Conservation (phyloP, 1,284 basidiomycete species). For the Lignosus rhinocerotis region DNA sequence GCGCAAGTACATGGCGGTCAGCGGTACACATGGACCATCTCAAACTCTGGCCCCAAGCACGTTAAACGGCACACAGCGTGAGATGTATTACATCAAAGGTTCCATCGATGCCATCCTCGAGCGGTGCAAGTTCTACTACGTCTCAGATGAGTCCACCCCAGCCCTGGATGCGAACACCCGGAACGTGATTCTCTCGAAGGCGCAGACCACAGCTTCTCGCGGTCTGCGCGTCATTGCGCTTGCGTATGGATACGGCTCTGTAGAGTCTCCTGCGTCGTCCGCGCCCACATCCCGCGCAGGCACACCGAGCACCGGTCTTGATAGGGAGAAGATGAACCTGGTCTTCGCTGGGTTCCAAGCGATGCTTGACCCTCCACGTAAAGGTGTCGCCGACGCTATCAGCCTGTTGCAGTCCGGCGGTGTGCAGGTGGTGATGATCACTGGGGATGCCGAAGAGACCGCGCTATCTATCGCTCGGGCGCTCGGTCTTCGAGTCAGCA, state of each 20-base stretch:
- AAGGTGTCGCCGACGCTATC: conserved; percentile 91
- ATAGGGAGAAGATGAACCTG: conserved; percentile 57
- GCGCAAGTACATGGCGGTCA: conserved; percentile 89
- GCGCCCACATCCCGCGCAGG: conserved; percentile 31
- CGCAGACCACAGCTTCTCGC: conserved; percentile 68
- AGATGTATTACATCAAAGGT: conserved; percentile 91
- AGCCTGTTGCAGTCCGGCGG: conserved; percentile 79
- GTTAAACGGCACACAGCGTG: conserved; percentile 41
- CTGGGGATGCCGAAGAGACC: conserved; percentile 92
- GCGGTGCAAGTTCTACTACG: conserved; percentile 85
- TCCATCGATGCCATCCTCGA: conserved; percentile 88
- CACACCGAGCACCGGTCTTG: conserved; percentile 33
- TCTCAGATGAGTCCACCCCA: conserved; percentile 82
- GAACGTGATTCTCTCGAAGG: conserved; percentile 67
- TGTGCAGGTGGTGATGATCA: conserved; percentile 98
- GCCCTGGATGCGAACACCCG: conserved; percentile 70
- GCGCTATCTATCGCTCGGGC: conserved; percentile 87
- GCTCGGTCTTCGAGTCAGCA: conserved; percentile 77
- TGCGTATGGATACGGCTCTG: conserved; percentile 79
- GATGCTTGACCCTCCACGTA: conserved; percentile 94
- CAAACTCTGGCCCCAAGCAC: conserved; percentile 27
- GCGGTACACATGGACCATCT: conserved; percentile 55
- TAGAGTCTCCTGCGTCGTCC: conserved; percentile 40
- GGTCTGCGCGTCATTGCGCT: conserved; percentile 90
- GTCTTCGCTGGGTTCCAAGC: conserved; percentile 93